Evolutionary conservation across 2,329 filamentous ascomycete genomes (phyloP).

Genomic region (Colletotrichum sublineola): DNA sequence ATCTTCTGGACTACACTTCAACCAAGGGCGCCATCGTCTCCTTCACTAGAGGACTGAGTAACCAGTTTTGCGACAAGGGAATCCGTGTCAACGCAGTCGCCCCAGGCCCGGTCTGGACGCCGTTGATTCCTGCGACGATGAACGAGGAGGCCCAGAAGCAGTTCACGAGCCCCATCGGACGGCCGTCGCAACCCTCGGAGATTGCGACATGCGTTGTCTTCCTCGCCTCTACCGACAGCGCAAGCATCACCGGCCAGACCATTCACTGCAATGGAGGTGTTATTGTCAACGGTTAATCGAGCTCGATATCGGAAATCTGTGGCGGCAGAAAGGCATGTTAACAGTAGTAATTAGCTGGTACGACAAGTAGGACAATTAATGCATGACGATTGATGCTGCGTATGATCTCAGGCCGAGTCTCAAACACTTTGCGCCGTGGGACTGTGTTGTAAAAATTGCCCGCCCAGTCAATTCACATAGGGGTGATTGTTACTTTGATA

Average conservation of each 20-base stretch:
- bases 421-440: neutral
- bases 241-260: conserved; percentile 79
- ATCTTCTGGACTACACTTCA: conserved; percentile 85
- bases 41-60: conserved; percentile 83
- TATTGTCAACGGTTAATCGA: conserved; percentile 61
- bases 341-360: conserved; percentile 12
- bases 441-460: neutral
- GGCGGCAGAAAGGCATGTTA: conserved; percentile 5
- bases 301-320: neutral
- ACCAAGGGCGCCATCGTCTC: conserved; percentile 84
- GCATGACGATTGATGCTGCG: conserved; percentile 18
- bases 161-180: conserved; percentile 81
- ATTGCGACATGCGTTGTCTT: conserved; percentile 87
- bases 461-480: fast-evolving
- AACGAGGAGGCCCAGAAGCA: conserved; percentile 76
- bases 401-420: no score
- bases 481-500: no score
- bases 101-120: conserved; percentile 84
- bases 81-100: conserved; percentile 84
- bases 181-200: conserved; percentile 84
- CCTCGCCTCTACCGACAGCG: conserved; percentile 80
- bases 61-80: conserved; percentile 78
- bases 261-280: conserved; percentile 67
- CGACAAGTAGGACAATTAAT: conserved; percentile 18
- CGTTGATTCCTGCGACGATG: conserved; percentile 81